A percentile compares a stretch with the other conserved stretches of the same genome.
These are phyloP conservation scores for Colletotrichum sp. DNA, from an alignment of 2,329 filamentous ascomycete species.

Conservation along the genomic window DNA sequence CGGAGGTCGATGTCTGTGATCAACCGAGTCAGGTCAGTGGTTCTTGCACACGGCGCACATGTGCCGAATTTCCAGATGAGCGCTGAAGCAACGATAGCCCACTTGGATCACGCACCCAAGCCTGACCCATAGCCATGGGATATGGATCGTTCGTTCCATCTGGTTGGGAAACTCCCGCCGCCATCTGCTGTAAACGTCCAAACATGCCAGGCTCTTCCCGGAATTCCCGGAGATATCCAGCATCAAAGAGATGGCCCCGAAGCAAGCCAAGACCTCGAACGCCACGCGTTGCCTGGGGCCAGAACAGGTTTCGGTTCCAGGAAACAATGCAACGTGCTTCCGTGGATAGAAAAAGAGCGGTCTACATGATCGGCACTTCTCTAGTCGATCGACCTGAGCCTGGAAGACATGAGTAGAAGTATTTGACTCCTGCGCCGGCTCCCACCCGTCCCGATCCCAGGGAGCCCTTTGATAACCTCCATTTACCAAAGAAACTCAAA, in stretches of 20 bases:
- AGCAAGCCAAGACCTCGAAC: not conserved
- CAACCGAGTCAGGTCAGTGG: not conserved
- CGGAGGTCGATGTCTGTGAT: not conserved
- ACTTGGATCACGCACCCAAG: not conserved
- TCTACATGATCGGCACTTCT: not conserved
- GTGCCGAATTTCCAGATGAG: not conserved
- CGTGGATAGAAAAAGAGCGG: not conserved
- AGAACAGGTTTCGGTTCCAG: not conserved
- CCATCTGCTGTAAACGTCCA: not conserved
- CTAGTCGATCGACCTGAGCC: not conserved
- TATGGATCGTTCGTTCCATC: not conserved
- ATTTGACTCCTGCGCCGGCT: not conserved
- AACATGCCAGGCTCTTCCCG: not conserved
- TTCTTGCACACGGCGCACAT: not conserved
- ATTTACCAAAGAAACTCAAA: not conserved
- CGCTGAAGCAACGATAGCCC: not conserved
- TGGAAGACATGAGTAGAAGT: not conserved
- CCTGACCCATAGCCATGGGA: not conserved
- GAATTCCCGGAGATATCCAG: not conserved
- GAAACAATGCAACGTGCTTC: not conserved
- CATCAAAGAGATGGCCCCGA: not conserved
- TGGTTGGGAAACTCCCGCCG: not conserved
- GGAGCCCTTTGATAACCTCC: not conserved
- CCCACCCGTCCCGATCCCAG: not conserved
- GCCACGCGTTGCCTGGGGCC: not conserved